These are phyloP conservation scores for Fusarium poae DNA, from an alignment of 2,329 filamentous ascomycete species.

Conservation along the genomic window DNA sequence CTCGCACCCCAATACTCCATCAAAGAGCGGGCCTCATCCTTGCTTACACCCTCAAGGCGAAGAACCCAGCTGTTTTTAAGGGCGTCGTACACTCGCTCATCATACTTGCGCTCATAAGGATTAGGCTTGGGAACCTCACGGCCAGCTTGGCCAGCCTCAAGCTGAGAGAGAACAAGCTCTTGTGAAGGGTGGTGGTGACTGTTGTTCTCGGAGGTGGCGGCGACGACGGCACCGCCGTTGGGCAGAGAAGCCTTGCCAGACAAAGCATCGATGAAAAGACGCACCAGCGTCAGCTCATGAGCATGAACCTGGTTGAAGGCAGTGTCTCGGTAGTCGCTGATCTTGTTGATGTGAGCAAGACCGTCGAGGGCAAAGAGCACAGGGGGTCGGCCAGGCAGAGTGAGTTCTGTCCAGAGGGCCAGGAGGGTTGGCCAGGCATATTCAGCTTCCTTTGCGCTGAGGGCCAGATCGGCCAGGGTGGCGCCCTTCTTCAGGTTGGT, in stretches of 20 bases:
- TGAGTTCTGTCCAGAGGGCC: constrained; percentile 84
- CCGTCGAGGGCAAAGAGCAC: constrained; percentile 84
- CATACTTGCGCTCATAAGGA: constrained; percentile 69
- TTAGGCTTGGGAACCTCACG: constrained; percentile 59
- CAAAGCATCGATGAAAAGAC: constrained; percentile 80
- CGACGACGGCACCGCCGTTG: constrained; percentile 85
- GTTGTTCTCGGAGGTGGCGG: constrained; percentile 80
- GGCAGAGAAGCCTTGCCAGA: constrained; percentile 67
- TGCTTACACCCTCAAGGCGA: constrained; percentile 76
- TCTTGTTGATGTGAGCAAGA: constrained; percentile 82
- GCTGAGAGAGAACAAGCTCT: constrained; percentile 73
- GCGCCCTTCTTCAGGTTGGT: constrained; percentile 65
- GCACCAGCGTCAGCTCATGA: constrained; percentile 83
- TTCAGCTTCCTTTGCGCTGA: constrained; percentile 79
- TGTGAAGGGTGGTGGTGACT: constrained; percentile 73
- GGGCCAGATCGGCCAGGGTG: constrained; percentile 76
- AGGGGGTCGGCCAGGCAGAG: constrained; percentile 63
- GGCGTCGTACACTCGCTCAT: constrained; percentile 66
- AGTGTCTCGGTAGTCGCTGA: constrained; percentile 79
- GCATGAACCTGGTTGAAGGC: constrained; percentile 83
- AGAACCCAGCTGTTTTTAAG: constrained; percentile 65
- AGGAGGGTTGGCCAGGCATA: constrained; percentile 84
- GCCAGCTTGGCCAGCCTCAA: constrained; percentile 60
- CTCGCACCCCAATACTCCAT: constrained; percentile 96
- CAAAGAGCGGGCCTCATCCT: constrained; percentile 79